Base-by-base conservation (phyloP, 441 rosid genomes). In the Rhodomyrtus psidioides region DNA sequence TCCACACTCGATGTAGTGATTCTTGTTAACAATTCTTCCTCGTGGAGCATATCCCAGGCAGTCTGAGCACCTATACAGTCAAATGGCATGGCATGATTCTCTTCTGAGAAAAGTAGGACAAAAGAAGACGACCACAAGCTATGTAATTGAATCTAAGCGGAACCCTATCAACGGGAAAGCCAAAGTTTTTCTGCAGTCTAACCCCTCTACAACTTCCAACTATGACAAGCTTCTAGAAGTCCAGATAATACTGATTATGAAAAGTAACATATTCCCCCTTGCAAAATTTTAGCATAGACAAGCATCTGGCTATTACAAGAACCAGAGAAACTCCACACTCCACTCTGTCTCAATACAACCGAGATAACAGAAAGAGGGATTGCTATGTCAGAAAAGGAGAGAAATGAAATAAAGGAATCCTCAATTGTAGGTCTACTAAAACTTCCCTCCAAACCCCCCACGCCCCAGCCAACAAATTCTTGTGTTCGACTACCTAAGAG, bases 31-130 rank as follows among this genome's bases (percentile, higher is more conserved):
- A 93, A 91, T n/a, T 89, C 91, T 86, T 93, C 95, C 83, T 94
- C 99, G 9, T 89, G 90, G 65, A 97, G 98, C 96, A 95, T 92
- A 84, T 94, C 99, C 99, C 99, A 96, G 55, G 99, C 99, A 82
- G 92, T 97, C 87, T 91, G 93, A 28, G 95, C 93, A 87, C 97
- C 98, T 97, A 88, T 58, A 83, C 84, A 34, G 76, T 46, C 83
- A 49, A 8, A 2, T 0, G 28, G 24, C 34, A 81, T 44, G 83
- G 28, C 30, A 81, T 44, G 34, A 81, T n/a, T 44, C 82, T 79
- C 55, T 81, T 81, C 55, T 65, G 26, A 9, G 34, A 44, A 44
- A 81, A 44, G 28, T 23, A 49, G 55, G 30, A 26, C 0, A 0
- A 81, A 49, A 49, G 54, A 12, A 46, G 23, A 81, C 27, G 54